Base-by-base conservation (phyloP, 176 grass and related monocot species). In the Sorghum bicolor region DNA sequence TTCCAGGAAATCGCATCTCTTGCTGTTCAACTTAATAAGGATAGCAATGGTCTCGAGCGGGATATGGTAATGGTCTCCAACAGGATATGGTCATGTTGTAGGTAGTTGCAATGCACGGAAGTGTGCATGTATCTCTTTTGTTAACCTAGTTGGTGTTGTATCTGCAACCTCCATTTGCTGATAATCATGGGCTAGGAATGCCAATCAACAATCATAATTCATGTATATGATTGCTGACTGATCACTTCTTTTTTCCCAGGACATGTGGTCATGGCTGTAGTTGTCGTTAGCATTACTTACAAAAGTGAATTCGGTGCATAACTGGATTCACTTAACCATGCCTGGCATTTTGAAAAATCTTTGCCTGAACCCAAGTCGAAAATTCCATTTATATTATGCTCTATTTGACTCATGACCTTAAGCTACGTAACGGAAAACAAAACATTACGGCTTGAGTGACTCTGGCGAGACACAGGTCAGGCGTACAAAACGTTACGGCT, bases 1-100 rank as follows among this genome's bases (percentile, higher is more conserved):
- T 82, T 90, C 25, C 79, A 90, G 88, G 88, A 30, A 78, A 64
- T 72, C 10, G 12, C 4, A 80, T 41, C 20, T 74, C 57, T 72
- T 3, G 31, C 9, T 58, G 41, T 62, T 47, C 39, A 22, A 30
- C 39, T 76, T 77, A 85, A 70, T 52, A 67, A 73, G 75, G 45
- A 17, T 29, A 50, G 39, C 52, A 10, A 5, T 26, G 43, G 6
- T 33, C 50, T 62, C 10, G 2, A 76, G 41, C 62, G 32, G 83
- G 60, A 29, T 63, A 29, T 63, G 12, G 60, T 63, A 58, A 58
- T 33, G 33, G 10, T 33, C 39, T 69, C 25, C 2, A 76, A 28
- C 62, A 32, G 83, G 60, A 62, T 62, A 25, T 63, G 11, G 25
- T 29, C 26, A 82, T 34, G 11, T 57, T 33, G 25, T 43, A 69